A percentile compares a stretch with the other conserved stretches of the same genome.
Evolutionary conservation across 306 rosid species (phyloP).

Genomic region (Quercus glauca): DNA sequence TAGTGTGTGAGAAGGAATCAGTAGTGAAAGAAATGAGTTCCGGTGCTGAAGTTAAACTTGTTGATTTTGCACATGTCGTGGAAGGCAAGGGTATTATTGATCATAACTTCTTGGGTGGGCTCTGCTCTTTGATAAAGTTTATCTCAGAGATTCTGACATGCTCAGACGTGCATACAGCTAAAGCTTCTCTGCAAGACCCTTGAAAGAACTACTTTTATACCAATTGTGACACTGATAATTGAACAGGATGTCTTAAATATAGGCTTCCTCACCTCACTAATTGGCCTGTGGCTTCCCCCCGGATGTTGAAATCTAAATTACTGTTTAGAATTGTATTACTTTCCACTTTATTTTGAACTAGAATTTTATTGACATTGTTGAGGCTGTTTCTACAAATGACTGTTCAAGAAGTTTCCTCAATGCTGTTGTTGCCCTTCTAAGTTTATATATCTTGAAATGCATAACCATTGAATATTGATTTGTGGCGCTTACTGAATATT

Average conservation of each 20-base stretch:
- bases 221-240: not conserved
- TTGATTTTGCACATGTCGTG: slow-evolving; percentile 80
- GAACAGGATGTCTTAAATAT: no score
- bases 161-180: not conserved
- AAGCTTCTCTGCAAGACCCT: not conserved
- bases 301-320: no score
- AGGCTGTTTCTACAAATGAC: no score
- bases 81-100: slow-evolving; percentile 67
- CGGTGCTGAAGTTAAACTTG: slow-evolving; percentile 48
- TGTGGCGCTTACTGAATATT: no score
- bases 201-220: not conserved
- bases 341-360: no score
- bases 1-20: slow-evolving; percentile 52
- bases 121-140: slow-evolving; percentile 77
- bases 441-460: not conserved
- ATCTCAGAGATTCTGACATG: slow-evolving; percentile 41
- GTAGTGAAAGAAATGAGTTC: slow-evolving; percentile 25
- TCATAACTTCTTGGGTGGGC: slow-evolving; percentile 94
- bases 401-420: no score
- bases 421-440: no score
- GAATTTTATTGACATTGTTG: no score
- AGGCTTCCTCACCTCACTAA: no score
- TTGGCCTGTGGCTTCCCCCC: no score
- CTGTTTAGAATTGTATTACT: no score
- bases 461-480: no score